Percentiles rank a stretch among this genome's conserved stretches.
These are phyloP conservation scores for Coemansia pectinata DNA, from an alignment of 192 early-diverging fungal genomes.

Conservation along the genomic window DNA sequence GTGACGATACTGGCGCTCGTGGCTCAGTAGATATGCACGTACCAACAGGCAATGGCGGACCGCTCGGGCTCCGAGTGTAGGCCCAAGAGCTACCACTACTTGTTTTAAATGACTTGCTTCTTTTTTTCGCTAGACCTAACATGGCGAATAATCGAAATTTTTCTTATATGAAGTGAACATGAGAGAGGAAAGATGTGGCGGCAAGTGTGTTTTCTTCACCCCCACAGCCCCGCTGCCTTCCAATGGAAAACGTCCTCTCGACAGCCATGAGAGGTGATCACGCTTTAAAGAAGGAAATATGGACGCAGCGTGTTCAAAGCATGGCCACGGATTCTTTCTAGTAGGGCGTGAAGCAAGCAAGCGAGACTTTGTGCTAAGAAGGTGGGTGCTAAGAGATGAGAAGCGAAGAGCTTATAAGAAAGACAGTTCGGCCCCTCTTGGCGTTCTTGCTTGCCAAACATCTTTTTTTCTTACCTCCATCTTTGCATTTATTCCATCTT, in stretches of 20 bases:
- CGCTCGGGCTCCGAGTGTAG: slow-evolving; percentile 39
- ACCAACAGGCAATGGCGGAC: slow-evolving; percentile 32
- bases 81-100: no score
- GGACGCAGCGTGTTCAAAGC: neutral
- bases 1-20: slow-evolving; percentile 9
- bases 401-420: neutral
- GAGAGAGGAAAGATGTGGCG: neutral
- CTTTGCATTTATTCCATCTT: neutral
- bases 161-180: neutral
- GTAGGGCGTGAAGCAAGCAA: neutral
- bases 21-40: slow-evolving; percentile 38
- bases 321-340: neutral
- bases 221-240: neutral
- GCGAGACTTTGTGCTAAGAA: slow-evolving; percentile 2
- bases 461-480: neutral
- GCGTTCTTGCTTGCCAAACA: neutral
- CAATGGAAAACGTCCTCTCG: neutral
- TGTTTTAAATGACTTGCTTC: no score
- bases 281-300: neutral
- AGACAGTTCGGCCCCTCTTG: neutral
- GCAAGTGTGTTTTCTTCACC: neutral
- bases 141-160: neutral
- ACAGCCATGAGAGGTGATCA: neutral
- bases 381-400: neutral
- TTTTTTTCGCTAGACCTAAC: neutral